Conservation (phyloP, 1,139 yeast genomes). For the Pichia sp. region DNA sequence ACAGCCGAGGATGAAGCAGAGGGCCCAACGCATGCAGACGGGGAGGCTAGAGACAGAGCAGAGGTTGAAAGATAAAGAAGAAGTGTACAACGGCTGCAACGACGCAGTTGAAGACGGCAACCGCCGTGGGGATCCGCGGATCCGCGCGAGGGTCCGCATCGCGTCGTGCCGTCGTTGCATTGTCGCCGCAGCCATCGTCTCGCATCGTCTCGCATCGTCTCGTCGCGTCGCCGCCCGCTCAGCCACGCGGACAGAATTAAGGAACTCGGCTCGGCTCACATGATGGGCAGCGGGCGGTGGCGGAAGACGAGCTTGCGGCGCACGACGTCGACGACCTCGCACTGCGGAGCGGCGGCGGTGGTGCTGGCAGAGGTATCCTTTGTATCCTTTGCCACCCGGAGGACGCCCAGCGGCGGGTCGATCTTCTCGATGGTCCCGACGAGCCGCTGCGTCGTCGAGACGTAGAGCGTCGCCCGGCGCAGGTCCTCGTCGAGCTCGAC, state of each 20-base stretch:
- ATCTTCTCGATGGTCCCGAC: slow-evolving; percentile 50
- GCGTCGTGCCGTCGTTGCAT: no score
- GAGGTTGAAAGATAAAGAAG: no score
- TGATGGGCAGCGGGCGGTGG: slow-evolving; percentile 65
- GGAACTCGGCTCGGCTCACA: slow-evolving; percentile 32
- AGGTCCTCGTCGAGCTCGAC: slow-evolving; percentile 42
- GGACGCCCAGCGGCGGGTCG: slow-evolving; percentile 54
- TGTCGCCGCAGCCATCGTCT: no score
- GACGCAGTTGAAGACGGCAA: no score
- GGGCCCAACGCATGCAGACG: no score
- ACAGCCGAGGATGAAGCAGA: no score
- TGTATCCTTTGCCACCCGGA: slow-evolving; percentile 36
- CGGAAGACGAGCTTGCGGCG: slow-evolving; percentile 50
- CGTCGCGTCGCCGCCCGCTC: not conserved
- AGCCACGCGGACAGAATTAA: not conserved
- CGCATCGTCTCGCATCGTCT: no score
- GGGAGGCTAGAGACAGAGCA: no score
- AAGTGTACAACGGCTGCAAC: no score
- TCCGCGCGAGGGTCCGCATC: no score
- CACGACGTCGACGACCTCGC: slow-evolving; percentile 53
- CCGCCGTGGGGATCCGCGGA: no score
- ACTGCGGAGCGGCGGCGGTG: slow-evolving; percentile 14
- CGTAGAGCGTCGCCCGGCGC: slow-evolving; percentile 45
- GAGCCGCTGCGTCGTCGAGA: slow-evolving; percentile 62
- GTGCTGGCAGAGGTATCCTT: slow-evolving; percentile 3